A percentile compares a stretch with the other conserved stretches of the same genome.
Evolutionary conservation across 2,329 filamentous ascomycete genomes (phyloP).

Genomic region (Talaromyces sp.): DNA sequence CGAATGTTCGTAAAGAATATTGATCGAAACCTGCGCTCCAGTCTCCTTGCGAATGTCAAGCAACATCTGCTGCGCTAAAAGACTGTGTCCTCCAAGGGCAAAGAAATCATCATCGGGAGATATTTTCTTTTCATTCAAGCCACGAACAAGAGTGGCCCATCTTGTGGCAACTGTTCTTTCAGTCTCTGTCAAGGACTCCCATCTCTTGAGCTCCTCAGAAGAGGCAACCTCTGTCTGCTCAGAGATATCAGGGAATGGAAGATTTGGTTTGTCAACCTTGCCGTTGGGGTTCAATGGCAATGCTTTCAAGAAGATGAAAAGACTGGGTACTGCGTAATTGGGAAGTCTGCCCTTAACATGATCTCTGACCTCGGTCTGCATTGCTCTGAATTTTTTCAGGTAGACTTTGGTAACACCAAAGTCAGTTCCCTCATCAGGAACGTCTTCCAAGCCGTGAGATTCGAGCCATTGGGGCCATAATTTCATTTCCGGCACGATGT

Average conservation of each 20-base stretch:
- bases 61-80: constrained; percentile 77
- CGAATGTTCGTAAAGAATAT: constrained; percentile 65
- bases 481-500: constrained; percentile 77
- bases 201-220: constrained; percentile 47
- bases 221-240: constrained; percentile 59
- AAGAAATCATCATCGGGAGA: constrained; percentile 66
- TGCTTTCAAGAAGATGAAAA: constrained; percentile 68
- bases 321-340: constrained; percentile 69
- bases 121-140: constrained; percentile 66
- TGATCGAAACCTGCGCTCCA: constrained; percentile 66
- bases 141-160: constrained; percentile 69
- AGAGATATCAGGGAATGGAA: constrained; percentile 76
- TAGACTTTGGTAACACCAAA: constrained; percentile 18
- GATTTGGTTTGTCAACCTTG: constrained; percentile 73
- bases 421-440: constrained; percentile 48
- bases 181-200: constrained; percentile 51
- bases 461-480: constrained; percentile 70
- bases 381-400: constrained; percentile 59
- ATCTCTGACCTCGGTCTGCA: constrained; percentile 61
- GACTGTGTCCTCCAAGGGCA: constrained; percentile 74
- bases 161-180: constrained; percentile 66
- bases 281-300: constrained; percentile 82
- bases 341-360: constrained; percentile 70
- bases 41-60: constrained; percentile 64
- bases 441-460: constrained; percentile 53